Evolutionary conservation across 2,329 filamentous ascomycete species (phyloP).

Genomic region (Plenodomus lindquistii): DNA sequence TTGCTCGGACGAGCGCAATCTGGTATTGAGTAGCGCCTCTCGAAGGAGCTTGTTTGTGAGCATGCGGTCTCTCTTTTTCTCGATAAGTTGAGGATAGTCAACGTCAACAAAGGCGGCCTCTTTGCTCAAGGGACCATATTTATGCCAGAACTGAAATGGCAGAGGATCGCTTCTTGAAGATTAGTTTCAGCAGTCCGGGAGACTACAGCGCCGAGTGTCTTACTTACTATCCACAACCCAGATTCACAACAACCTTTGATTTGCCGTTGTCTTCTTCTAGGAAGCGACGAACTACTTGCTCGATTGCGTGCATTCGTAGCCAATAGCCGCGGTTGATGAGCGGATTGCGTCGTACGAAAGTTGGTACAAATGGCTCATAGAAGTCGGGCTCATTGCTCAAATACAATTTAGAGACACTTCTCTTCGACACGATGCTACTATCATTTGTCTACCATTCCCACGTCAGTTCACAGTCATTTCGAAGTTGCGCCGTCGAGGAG

Average conservation of each 20-base stretch:
- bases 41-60: slow-evolving; percentile 55
- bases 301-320: slow-evolving; percentile 81
- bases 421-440: slow-evolving; percentile 89
- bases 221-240: slow-evolving; percentile 88
- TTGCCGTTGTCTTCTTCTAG: slow-evolving; percentile 61
- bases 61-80: slow-evolving; percentile 72
- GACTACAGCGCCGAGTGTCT: slow-evolving; percentile 17
- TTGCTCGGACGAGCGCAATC: slow-evolving; percentile 29
- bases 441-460: slow-evolving; percentile 68
- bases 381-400: slow-evolving; percentile 77
- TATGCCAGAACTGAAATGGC: slow-evolving; percentile 78
- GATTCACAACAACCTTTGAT: slow-evolving; percentile 75
- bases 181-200: slow-evolving; percentile 18
- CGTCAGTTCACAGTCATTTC: not conserved
- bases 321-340: slow-evolving; percentile 90
- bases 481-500: not conserved
- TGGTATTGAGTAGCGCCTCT: slow-evolving; percentile 35
- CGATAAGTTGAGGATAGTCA: slow-evolving; percentile 80
- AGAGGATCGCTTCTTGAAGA: slow-evolving; percentile 71
- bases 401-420: slow-evolving; percentile 89
- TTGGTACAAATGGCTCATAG: slow-evolving; percentile 85
- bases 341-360: slow-evolving; percentile 80
- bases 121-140: slow-evolving; percentile 63
- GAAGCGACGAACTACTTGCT: slow-evolving; percentile 74
- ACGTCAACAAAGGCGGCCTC: slow-evolving; percentile 77